Percentiles rank a stretch among this genome's conserved stretches.
Conservation (phyloP, 1,284 basidiomycete species). For the Ustilago loliicola region DNA sequence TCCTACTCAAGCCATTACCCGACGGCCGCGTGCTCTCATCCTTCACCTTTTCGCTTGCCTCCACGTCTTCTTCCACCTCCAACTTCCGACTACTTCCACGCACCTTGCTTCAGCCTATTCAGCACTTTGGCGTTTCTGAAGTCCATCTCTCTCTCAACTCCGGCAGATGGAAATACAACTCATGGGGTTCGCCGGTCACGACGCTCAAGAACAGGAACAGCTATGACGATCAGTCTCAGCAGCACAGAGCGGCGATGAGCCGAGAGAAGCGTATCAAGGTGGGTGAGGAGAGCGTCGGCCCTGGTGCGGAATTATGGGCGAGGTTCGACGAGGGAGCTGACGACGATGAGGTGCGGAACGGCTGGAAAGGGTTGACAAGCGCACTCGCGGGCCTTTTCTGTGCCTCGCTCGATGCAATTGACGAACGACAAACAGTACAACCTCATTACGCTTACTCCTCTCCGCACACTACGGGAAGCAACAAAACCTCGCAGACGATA, state of each 20-base stretch:
- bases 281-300: conserved; percentile 78
- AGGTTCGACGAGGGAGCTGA: conserved; percentile 74
- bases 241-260: not conserved
- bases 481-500: conserved; percentile 21
- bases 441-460: conserved; percentile 42
- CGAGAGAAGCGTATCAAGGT: conserved; percentile 13
- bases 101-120: conserved; percentile 84
- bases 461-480: not conserved
- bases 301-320: conserved; percentile 89
- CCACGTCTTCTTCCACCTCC: conserved; percentile 40
- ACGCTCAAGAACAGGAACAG: not conserved
- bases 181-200: conserved; percentile 74
- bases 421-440: conserved; percentile 47
- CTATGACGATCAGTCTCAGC: not conserved
- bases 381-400: conserved; percentile 93
- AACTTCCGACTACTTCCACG: conserved; percentile 79
- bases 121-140: conserved; percentile 85
- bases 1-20: conserved; percentile 80
- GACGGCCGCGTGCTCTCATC: conserved; percentile 86
- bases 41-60: conserved; percentile 74
- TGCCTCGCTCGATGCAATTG: conserved; percentile 80
- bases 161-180: conserved; percentile 88
- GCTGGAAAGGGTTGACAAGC: conserved; percentile 86
- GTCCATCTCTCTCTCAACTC: conserved; percentile 87
- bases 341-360: conserved; percentile 4